phyloP scores from a whole-genome alignment of 306 rosid species.

The Senna siamea region DNA sequence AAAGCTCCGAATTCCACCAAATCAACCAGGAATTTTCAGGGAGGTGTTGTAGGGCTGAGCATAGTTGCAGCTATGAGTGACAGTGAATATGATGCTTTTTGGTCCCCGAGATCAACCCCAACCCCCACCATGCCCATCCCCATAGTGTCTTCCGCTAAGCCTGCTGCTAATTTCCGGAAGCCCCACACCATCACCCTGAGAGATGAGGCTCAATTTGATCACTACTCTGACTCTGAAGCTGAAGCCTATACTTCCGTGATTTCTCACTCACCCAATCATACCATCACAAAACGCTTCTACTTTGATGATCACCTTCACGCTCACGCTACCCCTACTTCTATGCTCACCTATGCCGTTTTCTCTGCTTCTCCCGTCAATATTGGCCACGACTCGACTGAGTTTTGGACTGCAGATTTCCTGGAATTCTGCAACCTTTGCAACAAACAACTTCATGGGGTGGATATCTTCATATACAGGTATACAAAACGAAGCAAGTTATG shows the following conservation, averaged over 20 bases:
- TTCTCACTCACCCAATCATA: constrained; percentile 49
- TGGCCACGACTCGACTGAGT: constrained; percentile 42
- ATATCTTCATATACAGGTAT: constrained; percentile 88
- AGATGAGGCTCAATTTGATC: neutral
- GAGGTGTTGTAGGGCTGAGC: constrained; percentile 67
- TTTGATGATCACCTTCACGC: constrained; percentile 36
- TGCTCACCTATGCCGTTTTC: constrained; percentile 48
- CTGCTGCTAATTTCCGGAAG: constrained; percentile 64
- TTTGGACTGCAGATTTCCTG: constrained; percentile 56
- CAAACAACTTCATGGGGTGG: constrained; percentile 69
- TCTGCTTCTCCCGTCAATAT: constrained; percentile 61
- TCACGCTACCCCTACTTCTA: neutral
- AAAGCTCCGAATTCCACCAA: constrained; percentile 36
- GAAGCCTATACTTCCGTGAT: constrained; percentile 66
- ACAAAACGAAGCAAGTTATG: neutral
- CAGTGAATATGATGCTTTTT: neutral
- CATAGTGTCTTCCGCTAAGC: constrained; percentile 65
- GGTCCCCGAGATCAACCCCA: constrained; percentile 53
- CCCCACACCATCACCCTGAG: neutral
- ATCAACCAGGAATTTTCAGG: constrained; percentile 55
- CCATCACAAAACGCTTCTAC: constrained; percentile 48
- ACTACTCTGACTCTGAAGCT: constrained; percentile 27
- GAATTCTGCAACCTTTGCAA: constrained; percentile 64
- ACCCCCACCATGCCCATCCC: constrained; percentile 46
- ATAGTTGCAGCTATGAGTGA: constrained; percentile 70